These are phyloP conservation scores for Arthromyces matolae DNA, from an alignment of 768 basidiomycete species.

Conservation along the genomic window DNA sequence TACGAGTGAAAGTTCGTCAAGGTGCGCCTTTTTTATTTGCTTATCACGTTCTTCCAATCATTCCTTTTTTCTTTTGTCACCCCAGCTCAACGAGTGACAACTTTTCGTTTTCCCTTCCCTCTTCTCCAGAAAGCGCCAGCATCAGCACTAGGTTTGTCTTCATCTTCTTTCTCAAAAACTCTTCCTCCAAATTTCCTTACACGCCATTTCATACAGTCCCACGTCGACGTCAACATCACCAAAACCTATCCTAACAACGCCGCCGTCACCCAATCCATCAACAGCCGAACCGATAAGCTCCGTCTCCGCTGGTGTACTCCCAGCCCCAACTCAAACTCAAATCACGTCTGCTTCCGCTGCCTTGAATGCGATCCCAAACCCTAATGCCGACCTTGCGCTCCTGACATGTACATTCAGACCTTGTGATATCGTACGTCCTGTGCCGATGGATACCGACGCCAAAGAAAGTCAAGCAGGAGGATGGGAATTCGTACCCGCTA, in stretches of 20 bases:
- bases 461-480: slow-evolving; percentile 24
- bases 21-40: too few relatives aligned
- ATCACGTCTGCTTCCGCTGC: background rate
- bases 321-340: slow-evolving; percentile 2
- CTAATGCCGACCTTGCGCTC: slow-evolving; percentile 18
- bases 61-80: too few relatives aligned
- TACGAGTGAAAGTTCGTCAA: too few relatives aligned
- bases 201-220: background rate
- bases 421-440: slow-evolving; percentile 33
- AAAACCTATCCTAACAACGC: background rate
- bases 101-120: too few relatives aligned
- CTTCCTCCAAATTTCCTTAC: too few relatives aligned
- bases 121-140: too few relatives aligned
- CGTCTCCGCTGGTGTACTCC: too few relatives aligned
- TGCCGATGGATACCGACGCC: slow-evolving; percentile 7
- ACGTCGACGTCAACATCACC: background rate
- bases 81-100: too few relatives aligned
- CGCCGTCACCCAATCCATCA: background rate
- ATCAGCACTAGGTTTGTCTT: slow-evolving; percentile 10
- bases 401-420: slow-evolving; percentile 43
- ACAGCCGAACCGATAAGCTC: too few relatives aligned
- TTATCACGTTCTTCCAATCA: too few relatives aligned
- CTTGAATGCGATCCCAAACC: background rate
- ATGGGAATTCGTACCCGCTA: slow-evolving; percentile 67
- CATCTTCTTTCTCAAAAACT: background rate